These are phyloP conservation scores for Gossypium bickii DNA, from an alignment of 345 rosid species.

Conservation along the genomic window DNA sequence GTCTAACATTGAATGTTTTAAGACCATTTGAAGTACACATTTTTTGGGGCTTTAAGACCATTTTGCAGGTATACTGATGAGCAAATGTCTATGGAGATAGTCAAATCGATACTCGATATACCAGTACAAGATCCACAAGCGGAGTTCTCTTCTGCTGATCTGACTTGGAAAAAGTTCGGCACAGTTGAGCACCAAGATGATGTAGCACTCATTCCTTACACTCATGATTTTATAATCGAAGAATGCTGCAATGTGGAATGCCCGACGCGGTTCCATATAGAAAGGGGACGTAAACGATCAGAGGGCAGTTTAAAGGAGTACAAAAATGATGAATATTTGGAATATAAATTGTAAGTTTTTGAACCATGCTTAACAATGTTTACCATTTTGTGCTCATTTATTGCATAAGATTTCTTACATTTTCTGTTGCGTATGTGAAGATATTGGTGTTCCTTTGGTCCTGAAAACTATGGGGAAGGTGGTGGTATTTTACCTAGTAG, in stretches of 20 bases:
- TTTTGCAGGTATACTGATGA: slow-evolving; percentile 9
- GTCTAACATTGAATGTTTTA: not conserved
- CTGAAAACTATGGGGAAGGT: slow-evolving; percentile 97
- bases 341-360: slow-evolving; percentile 64
- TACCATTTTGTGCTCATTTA: not conserved
- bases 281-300: slow-evolving; percentile 72
- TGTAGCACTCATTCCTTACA: slow-evolving; percentile 71
- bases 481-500: slow-evolving; percentile 82
- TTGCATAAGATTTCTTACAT: not conserved
- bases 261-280: slow-evolving; percentile 85
- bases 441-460: slow-evolving; percentile 98
- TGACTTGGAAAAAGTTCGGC: slow-evolving; percentile 78
- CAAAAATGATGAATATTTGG: slow-evolving; percentile 76
- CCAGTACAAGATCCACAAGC: slow-evolving; percentile 64
- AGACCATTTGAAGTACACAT: not conserved
- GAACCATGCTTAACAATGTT: not conserved
- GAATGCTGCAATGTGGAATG: slow-evolving; percentile 75
- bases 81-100: slow-evolving; percentile 37
- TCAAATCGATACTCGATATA: slow-evolving; percentile 50
- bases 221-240: slow-evolving; percentile 69
- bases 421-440: slow-evolving; percentile 26
- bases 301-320: slow-evolving; percentile 65
- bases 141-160: slow-evolving; percentile 68
- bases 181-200: slow-evolving; percentile 72
- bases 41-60: too few relatives aligned